These are phyloP conservation scores for Cutaneotrichosporon arboriforme DNA, from an alignment of 1,284 basidiomycete species.

Conservation along the genomic window DNA sequence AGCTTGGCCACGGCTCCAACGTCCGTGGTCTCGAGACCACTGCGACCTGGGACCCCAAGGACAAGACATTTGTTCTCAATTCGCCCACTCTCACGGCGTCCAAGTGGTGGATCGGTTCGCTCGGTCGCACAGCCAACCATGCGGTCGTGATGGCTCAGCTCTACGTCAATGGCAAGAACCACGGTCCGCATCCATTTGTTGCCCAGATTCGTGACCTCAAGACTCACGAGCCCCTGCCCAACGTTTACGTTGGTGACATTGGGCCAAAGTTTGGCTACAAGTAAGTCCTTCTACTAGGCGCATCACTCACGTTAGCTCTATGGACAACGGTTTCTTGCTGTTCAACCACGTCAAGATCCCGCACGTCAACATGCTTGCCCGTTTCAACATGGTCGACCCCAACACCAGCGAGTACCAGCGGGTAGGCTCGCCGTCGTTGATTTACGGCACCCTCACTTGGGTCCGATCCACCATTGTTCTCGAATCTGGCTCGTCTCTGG, in stretches of 20 bases:
- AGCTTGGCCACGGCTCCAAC: constrained; percentile 52
- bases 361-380: constrained; percentile 56
- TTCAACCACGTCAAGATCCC: constrained; percentile 57
- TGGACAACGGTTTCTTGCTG: constrained; percentile 52
- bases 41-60: constrained; percentile 53
- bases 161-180: constrained; percentile 52
- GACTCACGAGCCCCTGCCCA: constrained; percentile 51
- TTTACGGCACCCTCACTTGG: constrained; percentile 55
- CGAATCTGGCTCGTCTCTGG: constrained; percentile 53
- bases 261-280: constrained; percentile 58
- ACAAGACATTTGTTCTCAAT: constrained; percentile 56
- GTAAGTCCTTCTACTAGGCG: constrained; percentile 29
- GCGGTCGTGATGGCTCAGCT: constrained; percentile 56
- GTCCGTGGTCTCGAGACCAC: constrained; percentile 58
- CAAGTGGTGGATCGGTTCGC: constrained; percentile 57
- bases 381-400: constrained; percentile 54
- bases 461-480: constrained; percentile 56
- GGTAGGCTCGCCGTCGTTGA: constrained; percentile 53
- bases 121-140: constrained; percentile 56
- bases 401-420: constrained; percentile 46
- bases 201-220: constrained; percentile 54
- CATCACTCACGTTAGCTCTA: constrained; percentile 25
- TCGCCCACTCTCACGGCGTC: constrained; percentile 52
- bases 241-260: constrained; percentile 56
- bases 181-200: constrained; percentile 57